Conservation (phyloP, 805 yeast species). For the Starmerella vitae region DNA sequence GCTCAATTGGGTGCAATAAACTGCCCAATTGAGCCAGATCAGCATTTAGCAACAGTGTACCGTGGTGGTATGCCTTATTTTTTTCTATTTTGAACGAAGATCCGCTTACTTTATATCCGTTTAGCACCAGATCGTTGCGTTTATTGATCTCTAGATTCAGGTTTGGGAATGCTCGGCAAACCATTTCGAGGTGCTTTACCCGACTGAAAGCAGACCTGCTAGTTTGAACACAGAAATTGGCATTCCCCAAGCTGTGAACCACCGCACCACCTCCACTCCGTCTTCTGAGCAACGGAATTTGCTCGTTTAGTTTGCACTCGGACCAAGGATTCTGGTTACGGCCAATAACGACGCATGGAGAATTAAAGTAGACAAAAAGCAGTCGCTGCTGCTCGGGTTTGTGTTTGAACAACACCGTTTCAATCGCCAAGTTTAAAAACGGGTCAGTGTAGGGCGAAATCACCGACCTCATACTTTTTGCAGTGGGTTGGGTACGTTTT, state of each 20-base stretch:
- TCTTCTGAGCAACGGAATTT: slow-evolving; percentile 64
- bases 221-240: slow-evolving; percentile 71
- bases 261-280: slow-evolving; percentile 94
- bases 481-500: no score
- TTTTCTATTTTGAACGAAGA: slow-evolving; percentile 79
- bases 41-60: slow-evolving; percentile 76
- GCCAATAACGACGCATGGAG: slow-evolving; percentile 85
- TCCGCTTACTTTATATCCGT: slow-evolving; percentile 60
- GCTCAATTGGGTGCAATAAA: slow-evolving; percentile 37
- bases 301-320: slow-evolving; percentile 53
- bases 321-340: slow-evolving; percentile 93
- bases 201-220: slow-evolving; percentile 48
- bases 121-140: slow-evolving; percentile 60
- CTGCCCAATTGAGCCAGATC: slow-evolving; percentile 45
- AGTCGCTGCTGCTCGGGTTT: slow-evolving; percentile 32
- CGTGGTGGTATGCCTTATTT: slow-evolving; percentile 84
- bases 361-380: slow-evolving; percentile 58
- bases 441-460: slow-evolving; percentile 54
- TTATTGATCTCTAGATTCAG: slow-evolving; percentile 40
- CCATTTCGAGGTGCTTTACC: slow-evolving; percentile 38
- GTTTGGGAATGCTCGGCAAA: slow-evolving; percentile 32
- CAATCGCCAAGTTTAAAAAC: slow-evolving; percentile 63
- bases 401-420: slow-evolving; percentile 54
- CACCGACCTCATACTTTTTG: slow-evolving; percentile 36
- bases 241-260: slow-evolving; percentile 82